Evolutionary conservation across 2,329 filamentous ascomycete species (phyloP).

Genomic region (Dactylellina sp.): DNA sequence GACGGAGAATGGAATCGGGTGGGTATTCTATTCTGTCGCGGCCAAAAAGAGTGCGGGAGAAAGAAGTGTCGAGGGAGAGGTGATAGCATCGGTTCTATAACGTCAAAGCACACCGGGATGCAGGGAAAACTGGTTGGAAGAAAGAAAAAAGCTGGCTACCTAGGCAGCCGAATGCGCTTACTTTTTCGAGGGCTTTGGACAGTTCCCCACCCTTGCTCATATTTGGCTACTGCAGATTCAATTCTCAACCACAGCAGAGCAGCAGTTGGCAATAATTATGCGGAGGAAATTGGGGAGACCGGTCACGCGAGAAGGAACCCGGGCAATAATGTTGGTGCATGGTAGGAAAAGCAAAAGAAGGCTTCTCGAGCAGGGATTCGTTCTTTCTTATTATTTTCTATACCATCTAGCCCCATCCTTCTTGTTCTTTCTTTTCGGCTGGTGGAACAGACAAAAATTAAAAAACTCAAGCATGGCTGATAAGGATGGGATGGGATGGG

Average conservation of each 20-base stretch:
- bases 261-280: conserved; percentile 12
- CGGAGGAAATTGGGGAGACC: conserved; percentile 29
- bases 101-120: conserved; percentile 47
- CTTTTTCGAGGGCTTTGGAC: conserved; percentile 5
- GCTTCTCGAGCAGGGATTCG: neutral
- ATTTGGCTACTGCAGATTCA: conserved; percentile 4
- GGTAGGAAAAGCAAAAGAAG: conserved; percentile 16
- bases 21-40: conserved; percentile 9
- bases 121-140: conserved; percentile 21
- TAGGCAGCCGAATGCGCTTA: conserved; percentile 38
- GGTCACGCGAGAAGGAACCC: conserved; percentile 29
- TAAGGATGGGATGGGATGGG: conserved; percentile 8
- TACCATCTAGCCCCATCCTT: neutral
- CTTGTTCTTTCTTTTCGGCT: neutral
- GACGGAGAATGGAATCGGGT: conserved; percentile 32
- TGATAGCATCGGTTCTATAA: conserved; percentile 46
- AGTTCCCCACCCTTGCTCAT: neutral
- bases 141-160: conserved; percentile 31
- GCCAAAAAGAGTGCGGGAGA: neutral
- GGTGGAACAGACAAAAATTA: no score
- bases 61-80: conserved; percentile 1
- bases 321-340: no score
- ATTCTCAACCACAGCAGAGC: conserved; percentile 9
- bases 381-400: neutral
- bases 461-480: neutral